A percentile compares a stretch with the other conserved stretches of the same genome.
Evolutionary conservation across 1,284 basidiomycete genomes (phyloP).

Genomic region (Tranzscheliella williamsii): DNA sequence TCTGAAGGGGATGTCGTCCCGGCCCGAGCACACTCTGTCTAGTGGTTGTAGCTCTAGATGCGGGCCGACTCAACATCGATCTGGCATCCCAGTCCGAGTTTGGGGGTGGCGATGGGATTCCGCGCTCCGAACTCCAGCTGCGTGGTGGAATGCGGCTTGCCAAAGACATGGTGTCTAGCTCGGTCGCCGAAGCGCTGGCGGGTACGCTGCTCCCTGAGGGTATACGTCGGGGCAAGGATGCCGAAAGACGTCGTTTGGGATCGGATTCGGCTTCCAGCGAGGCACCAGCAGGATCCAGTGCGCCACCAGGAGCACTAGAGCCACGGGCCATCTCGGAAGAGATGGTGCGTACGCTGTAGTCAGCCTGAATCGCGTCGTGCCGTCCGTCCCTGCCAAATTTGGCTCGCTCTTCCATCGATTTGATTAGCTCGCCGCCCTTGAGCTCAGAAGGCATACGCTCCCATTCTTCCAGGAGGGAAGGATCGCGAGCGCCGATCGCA

Average conservation of each 20-base stretch:
- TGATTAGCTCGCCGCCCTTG: constrained; percentile 23
- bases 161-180: constrained; percentile 9
- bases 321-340: constrained; percentile 18
- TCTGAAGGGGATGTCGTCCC: constrained; percentile 12
- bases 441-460: constrained; percentile 29
- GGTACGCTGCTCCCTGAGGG: constrained; percentile 20
- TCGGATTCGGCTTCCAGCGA: constrained; percentile 6
- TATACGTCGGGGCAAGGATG: constrained; percentile 9
- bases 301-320: constrained; percentile 9
- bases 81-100: constrained; percentile 42
- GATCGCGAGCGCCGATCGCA: constrained; percentile 10
- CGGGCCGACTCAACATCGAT: constrained; percentile 23
- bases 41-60: constrained; percentile 15
- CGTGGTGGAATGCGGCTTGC: constrained; percentile 41
- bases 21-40: background rate
- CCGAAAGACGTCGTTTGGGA: constrained; percentile 12
- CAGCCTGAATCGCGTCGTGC: constrained; percentile 21
- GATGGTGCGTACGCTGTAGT: constrained; percentile 2
- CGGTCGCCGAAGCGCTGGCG: constrained; percentile 14
- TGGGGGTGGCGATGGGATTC: constrained; percentile 40
- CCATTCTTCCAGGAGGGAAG: constrained; percentile 20
- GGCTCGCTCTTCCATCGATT: constrained; percentile 29
- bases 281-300: background rate
- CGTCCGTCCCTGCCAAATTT: constrained; percentile 28
- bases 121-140: constrained; percentile 37